Evolutionary conservation across 306 rosid species (phyloP).

Genomic region (Pachyrhizus erosus): DNA sequence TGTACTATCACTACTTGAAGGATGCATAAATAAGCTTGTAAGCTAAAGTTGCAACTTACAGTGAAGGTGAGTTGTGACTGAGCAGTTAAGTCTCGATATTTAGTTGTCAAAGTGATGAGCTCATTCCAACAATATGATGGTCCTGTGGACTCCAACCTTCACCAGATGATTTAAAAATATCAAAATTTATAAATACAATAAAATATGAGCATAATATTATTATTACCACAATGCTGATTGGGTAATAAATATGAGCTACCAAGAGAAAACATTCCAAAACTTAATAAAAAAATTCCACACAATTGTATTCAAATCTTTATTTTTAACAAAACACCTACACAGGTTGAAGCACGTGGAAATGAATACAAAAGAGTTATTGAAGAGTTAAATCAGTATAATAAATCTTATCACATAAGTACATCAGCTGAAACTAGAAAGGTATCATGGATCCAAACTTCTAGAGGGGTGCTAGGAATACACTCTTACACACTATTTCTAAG

Average conservation of each 20-base stretch:
- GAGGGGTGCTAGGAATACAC: no score
- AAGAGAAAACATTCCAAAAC: background rate
- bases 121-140: slow-evolving; percentile 87
- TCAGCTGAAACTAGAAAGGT: background rate
- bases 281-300: background rate
- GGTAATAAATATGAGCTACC: slow-evolving; percentile 6
- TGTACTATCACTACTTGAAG: slow-evolving; percentile 13
- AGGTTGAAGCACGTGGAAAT: background rate
- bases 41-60: slow-evolving; percentile 57
- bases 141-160: slow-evolving; percentile 86
- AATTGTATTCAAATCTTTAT: slow-evolving; percentile 8
- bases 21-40: slow-evolving; percentile 24
- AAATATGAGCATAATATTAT: background rate
- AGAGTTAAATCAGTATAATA: slow-evolving; percentile 7
- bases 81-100: slow-evolving; percentile 89
- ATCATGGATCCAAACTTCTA: background rate
- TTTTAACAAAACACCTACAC: slow-evolving; percentile 13
- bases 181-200: slow-evolving; percentile 28
- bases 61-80: slow-evolving; percentile 91
- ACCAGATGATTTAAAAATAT: slow-evolving; percentile 40
- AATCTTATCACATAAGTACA: background rate
- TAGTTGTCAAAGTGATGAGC: slow-evolving; percentile 81
- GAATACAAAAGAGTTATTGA: background rate
- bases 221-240: background rate
- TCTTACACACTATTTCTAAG: no score